phyloP scores from a whole-genome alignment of 352 stramenopile genomes.

The Pythium scleroteichum region DNA sequence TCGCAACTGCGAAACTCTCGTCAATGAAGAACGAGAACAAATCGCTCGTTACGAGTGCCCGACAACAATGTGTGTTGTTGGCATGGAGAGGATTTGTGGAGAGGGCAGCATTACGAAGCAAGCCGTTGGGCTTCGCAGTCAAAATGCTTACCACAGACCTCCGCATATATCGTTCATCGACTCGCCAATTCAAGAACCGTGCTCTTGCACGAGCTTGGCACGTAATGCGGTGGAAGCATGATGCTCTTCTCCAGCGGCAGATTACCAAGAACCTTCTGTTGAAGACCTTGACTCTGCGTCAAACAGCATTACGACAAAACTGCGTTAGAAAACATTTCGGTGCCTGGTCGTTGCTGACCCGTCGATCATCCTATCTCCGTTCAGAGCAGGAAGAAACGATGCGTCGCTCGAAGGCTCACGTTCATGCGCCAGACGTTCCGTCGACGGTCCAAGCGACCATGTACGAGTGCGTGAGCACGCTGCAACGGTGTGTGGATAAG shows the following conservation, averaged over 20 bases:
- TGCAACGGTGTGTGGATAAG: neutral
- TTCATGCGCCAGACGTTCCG: no score
- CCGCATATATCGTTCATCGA: neutral
- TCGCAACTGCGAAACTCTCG: neutral
- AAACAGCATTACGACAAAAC: no score
- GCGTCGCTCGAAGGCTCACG: no score
- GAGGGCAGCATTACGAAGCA: no score
- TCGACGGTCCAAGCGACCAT: conserved; percentile 7
- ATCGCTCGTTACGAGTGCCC: no score
- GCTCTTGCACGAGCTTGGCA: neutral
- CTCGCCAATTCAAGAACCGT: neutral
- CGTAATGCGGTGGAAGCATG: neutral
- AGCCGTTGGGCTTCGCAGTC: neutral
- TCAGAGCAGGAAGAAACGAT: no score
- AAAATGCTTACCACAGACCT: neutral
- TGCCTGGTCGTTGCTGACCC: no score
- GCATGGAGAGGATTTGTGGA: no score
- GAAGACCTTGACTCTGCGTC: neutral
- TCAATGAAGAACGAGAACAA: neutral
- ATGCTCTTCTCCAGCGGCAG: neutral
- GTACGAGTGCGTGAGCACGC: conserved; percentile 15
- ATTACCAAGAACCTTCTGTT: neutral
- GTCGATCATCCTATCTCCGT: no score
- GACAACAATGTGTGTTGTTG: no score
- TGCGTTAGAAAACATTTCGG: no score